These are phyloP conservation scores for Pleurotus ostreatus DNA, from an alignment of 768 basidiomycete genomes.

Conservation along the genomic window DNA sequence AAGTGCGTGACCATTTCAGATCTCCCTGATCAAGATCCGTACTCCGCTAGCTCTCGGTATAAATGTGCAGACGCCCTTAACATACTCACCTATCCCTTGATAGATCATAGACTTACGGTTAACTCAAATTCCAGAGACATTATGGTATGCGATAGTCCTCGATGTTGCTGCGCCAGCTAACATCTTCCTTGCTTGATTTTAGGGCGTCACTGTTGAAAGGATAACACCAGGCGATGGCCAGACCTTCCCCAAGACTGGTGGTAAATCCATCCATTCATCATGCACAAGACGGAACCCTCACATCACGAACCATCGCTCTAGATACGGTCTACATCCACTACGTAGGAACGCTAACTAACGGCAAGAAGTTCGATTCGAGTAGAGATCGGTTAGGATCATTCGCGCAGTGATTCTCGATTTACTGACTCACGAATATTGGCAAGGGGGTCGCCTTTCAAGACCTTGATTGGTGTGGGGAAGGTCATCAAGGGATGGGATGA, in stretches of 20 bases:
- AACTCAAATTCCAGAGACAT: conserved; percentile 15
- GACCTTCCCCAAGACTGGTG: conserved; percentile 64
- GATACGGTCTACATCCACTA: conserved; percentile 77
- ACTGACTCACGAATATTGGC: conserved; percentile 6
- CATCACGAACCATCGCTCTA: conserved; percentile 26
- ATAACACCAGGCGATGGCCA: conserved; percentile 55
- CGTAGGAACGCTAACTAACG: conserved; percentile 62
- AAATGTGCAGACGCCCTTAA: conserved; percentile 18
- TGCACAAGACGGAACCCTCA: conserved; percentile 6
- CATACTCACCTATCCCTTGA: conserved; percentile 30
- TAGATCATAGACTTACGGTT: conserved; percentile 20
- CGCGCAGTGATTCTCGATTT: conserved; percentile 6
- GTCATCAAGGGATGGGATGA: conserved; percentile 92
- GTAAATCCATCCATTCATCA: conserved; percentile 35
- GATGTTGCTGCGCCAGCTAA: conserved; percentile 15
- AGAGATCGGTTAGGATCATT: conserved; percentile 54
- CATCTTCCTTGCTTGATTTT: conserved; percentile 9
- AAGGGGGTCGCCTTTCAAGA: conserved; percentile 59
- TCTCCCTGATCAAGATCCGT: conserved; percentile 73
- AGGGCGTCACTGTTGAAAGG: conserved; percentile 69
- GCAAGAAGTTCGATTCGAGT: conserved; percentile 70
- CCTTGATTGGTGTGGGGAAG: conserved; percentile 70
- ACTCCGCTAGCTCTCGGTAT: conserved; percentile 38
- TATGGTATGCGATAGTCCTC: conserved; percentile 28
- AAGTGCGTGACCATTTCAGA: conserved; percentile 22